A percentile compares a stretch with the other conserved stretches of the same genome.
Conservation (phyloP, 371 early-diverging fungal genomes). For the Syncephalis plumigaleata region DNA sequence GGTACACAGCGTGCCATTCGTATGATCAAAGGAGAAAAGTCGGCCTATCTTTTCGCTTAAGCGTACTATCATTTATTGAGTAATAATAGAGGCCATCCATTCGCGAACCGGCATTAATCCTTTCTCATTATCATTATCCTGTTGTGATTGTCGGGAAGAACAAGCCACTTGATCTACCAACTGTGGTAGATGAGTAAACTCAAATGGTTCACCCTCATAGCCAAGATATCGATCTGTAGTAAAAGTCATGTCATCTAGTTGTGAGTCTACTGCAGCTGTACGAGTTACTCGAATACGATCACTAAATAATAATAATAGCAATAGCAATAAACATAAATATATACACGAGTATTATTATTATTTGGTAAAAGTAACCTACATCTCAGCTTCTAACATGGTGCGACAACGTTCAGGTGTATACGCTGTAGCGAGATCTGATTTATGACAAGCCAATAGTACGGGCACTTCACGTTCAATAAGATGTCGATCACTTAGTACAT, state of each 20-base stretch:
- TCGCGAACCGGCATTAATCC: slow-evolving; percentile 20
- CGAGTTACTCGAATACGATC: slow-evolving; percentile 42
- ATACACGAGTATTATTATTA: background rate
- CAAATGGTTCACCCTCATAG: slow-evolving; percentile 58
- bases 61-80: background rate
- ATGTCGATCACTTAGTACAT: slow-evolving; percentile 42
- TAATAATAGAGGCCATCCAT: slow-evolving; percentile 15
- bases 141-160: slow-evolving; percentile 29
- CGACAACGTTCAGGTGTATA: slow-evolving; percentile 40
- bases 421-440: slow-evolving; percentile 56
- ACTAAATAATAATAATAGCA: slow-evolving; percentile 15
- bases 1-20: slow-evolving; percentile 57
- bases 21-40: slow-evolving; percentile 55
- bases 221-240: slow-evolving; percentile 49
- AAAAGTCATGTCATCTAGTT: slow-evolving; percentile 14
- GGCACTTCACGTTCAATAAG: slow-evolving; percentile 34
- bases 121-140: slow-evolving; percentile 27
- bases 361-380: slow-evolving; percentile 24
- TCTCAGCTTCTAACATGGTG: slow-evolving; percentile 48
- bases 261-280: slow-evolving; percentile 44
- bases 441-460: slow-evolving; percentile 65
- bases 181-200: slow-evolving; percentile 59
- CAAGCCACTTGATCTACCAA: slow-evolving; percentile 29
- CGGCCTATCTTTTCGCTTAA: slow-evolving; percentile 49
- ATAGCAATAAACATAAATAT: background rate